Base-by-base conservation (phyloP, 169 alveolate species). In the Plasmodium coatneyi region DNA sequence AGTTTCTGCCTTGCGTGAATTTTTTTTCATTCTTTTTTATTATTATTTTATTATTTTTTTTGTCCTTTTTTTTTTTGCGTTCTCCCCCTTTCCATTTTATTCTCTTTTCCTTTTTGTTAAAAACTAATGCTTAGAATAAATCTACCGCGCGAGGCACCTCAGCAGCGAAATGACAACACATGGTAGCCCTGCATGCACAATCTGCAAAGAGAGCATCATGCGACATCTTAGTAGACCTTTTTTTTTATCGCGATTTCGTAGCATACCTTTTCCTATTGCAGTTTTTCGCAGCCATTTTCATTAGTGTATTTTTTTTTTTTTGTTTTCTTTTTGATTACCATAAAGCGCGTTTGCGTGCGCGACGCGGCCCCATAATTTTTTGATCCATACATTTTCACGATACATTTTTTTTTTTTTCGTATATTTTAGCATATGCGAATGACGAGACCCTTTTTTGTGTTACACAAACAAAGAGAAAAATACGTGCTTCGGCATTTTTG, bases 101-200 rank as follows among this genome's bases (percentile, higher is more conserved):
- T 16, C 36, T 0, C 76, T 66, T 9, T 22, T 22, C 76, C 22
- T 66, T 83, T 83, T 83, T 83, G 81, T 28, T 83, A 32, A 83
- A 83, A 66, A 83, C 39, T 81, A 54, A 71, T 22, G 9, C 22
- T 7, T 83, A 83, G 92, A 70, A 70, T 83, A 83, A 83, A 83
- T 83, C 83, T 83, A 83, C 7, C 28, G 25, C 25, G 41, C 49
- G 22, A 83, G 82, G 54, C 34, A 25, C 28, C 28, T 83, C 71
- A 60, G 41, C 10, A 83, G 74, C 22, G 71, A 83, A 52, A 82
- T 19, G n/a, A 30, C 25, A 83, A 71, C 74, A 66, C 46, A 36
- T 39, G 19, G 41, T n/a, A 25, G 22, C 36, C 16, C 54, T 52
- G 22, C 34, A 70, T 83, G 36, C 52, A 71, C 36, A 19, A 34